These are phyloP conservation scores for Yarrowia sp. DNA, from an alignment of 805 yeast genomes.

Conservation along the genomic window DNA sequence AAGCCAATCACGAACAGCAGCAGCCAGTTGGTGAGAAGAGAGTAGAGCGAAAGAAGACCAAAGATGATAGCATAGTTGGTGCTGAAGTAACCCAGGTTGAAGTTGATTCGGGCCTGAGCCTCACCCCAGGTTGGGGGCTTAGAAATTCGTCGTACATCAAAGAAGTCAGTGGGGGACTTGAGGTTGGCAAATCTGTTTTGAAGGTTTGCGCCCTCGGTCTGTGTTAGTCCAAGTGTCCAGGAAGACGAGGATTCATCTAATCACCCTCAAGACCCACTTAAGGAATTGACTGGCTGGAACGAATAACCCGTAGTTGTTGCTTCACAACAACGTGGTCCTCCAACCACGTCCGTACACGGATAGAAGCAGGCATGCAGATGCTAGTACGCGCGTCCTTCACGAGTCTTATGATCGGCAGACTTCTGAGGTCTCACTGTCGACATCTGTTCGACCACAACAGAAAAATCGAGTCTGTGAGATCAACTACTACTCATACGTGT, in stretches of 20 bases:
- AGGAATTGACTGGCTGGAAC: too few species aligned
- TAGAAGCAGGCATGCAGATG: too few species aligned
- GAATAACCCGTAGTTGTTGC: too few species aligned
- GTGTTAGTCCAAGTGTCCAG: slow-evolving; percentile 27
- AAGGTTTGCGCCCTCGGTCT: slow-evolving; percentile 42
- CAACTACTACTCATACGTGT: too few species aligned
- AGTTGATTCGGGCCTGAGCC: slow-evolving; percentile 80
- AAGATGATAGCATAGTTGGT: slow-evolving; percentile 80
- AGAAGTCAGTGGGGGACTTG: slow-evolving; percentile 89
- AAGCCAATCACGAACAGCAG: slow-evolving; percentile 77
- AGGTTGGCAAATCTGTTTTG: slow-evolving; percentile 66
- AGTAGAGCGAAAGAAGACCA: slow-evolving; percentile 70
- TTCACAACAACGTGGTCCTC: too few species aligned
- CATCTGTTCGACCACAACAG: too few species aligned
- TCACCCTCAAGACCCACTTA: too few species aligned
- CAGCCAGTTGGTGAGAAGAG: slow-evolving; percentile 79
- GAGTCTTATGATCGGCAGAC: too few species aligned
- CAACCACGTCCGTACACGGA: too few species aligned
- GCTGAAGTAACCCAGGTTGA: slow-evolving; percentile 80
- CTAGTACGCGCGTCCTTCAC: too few species aligned
- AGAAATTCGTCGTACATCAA: slow-evolving; percentile 82
- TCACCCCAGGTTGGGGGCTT: slow-evolving; percentile 90
- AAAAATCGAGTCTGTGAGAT: too few species aligned
- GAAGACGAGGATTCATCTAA: background rate
- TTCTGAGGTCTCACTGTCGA: too few species aligned